Evolutionary conservation across 2,329 filamentous ascomycete genomes (phyloP), one percentile per base, ranked within the genome.

Genomic region (Paracamarosporium sp.): DNA sequence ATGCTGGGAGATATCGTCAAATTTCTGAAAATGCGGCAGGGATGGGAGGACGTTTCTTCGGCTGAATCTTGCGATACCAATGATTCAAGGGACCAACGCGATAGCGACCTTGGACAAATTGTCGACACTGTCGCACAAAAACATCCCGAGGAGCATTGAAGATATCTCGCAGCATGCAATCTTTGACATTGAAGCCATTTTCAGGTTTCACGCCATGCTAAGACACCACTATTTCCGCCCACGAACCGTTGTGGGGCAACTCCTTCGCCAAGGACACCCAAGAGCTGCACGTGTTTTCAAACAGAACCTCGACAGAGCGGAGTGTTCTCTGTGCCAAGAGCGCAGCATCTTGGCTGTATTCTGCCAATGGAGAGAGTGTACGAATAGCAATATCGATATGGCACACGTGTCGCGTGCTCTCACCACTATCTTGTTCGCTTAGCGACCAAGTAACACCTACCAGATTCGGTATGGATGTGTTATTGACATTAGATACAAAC

Each of bases 1-100:
- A 65, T 67, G 67, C 47, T 69, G 12, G 41, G 59, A 43, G 64
- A 67, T 53, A 28, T 67, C 0, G 56, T 68, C n/a, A 9, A 36
- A 7, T 66, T 63, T 27, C 20, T 64, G 20, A 50, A 62, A 30
- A 41, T 44, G 1, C 45, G 57, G 33, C 35, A 54, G 6, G 55
- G 53, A 27, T 57, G 55, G 54, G 22, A 43, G 8, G 22, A 17
- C 17, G 12, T 17, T 17, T 11, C n/a, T 17, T 8, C 15, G n/a
- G 11, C 36, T 17, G 17, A 20, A 3, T 22, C n/a, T 20, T 17
- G 36, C 17, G 17, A 22, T 20, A 11, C 8, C 3, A 40, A 22
- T 22, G n/a, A 17, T 9, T n/a, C 12, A 17, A 17, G 12, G 17
- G n/a, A 9, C 7, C 1, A 22, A 11, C 17, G 12, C 36, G 36